Evolutionary conservation across 192 early-diverging fungal genomes (phyloP), one percentile per base, ranked within the genome.

Genomic region (Coemansia sp.): DNA sequence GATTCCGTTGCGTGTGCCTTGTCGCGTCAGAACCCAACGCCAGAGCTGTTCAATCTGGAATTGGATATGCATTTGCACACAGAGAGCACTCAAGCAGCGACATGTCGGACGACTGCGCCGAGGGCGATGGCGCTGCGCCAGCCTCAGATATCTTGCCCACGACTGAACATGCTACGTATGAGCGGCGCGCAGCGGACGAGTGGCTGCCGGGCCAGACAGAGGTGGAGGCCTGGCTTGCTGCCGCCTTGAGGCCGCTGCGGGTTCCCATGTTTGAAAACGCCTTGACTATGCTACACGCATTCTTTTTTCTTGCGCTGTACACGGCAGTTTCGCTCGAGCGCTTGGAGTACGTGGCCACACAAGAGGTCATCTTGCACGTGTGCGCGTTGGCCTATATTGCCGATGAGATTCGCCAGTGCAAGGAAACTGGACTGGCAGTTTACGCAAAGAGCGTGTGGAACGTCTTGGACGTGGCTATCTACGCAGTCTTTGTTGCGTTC

Each of bases 371-470:
- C 19, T 32, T 77, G 32, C 70, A 72, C 29, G 31, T 68, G 2
- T 71, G 68, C 10, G 75, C 65, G 2, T 20, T 77, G 15, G 68
- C 75, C 8, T 77, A 71, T 51, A 77, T 77, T 56, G 75, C 70
- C 40, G 75, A 77, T 32, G 75, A 77, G 45, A 60, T 71, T n/a
- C 64, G 75, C 29, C 75, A 77, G 47, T 71, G 65, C 42, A 62
- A 39, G 51, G 75, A 77, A 27, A 71, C 62, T 42, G 75, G 75
- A 8, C 14, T 77, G 19, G 64, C 64, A 1, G 69, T 77, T 12
- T 77, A 77, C 42, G 19, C 68, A 8, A 77, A 77, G 41, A 77
- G 70, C 59, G 69, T 77, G 42, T 77, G 75, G 75, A 77, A 77
- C 41, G 61, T 71, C 1, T 19, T 77, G 42, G 75, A 77, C 36